These are phyloP conservation scores for Pythium biforme DNA, from an alignment of 352 stramenopile genomes.

Conservation along the genomic window DNA sequence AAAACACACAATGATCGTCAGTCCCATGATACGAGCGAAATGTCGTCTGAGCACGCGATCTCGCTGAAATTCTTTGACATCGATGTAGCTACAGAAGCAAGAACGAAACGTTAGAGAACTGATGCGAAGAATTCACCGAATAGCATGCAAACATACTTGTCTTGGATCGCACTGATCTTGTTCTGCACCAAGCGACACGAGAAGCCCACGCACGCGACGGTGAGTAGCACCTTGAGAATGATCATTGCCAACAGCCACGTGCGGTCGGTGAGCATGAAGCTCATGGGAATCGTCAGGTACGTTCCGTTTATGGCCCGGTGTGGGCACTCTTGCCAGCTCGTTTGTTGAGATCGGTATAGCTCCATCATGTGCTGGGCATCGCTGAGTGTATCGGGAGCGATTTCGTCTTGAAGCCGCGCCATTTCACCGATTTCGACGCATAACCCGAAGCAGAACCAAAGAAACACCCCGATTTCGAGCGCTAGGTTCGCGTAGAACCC, in stretches of 20 bases:
- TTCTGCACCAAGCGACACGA: slow-evolving; percentile 43
- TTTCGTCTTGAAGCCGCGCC: slow-evolving; percentile 34
- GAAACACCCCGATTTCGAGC: slow-evolving; percentile 45
- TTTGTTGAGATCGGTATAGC: slow-evolving; percentile 8
- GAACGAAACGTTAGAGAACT: neutral
- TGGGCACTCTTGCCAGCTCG: slow-evolving; percentile 7
- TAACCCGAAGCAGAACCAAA: slow-evolving; percentile 61
- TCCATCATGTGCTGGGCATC: slow-evolving; percentile 33
- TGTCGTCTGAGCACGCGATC: slow-evolving; percentile 48
- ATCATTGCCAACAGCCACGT: slow-evolving; percentile 47
- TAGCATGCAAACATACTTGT: slow-evolving; percentile 45
- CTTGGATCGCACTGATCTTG: slow-evolving; percentile 59
- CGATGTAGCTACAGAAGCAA: slow-evolving; percentile 51
- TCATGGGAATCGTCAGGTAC: slow-evolving; percentile 37
- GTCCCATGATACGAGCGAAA: slow-evolving; percentile 37
- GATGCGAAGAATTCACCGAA: neutral
- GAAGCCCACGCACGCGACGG: slow-evolving; percentile 30
- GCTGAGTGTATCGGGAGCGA: slow-evolving; percentile 28
- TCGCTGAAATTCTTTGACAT: slow-evolving; percentile 59
- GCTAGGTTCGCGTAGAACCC: slow-evolving; percentile 55
- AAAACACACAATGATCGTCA: slow-evolving; percentile 42
- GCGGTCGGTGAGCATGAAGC: slow-evolving; percentile 42
- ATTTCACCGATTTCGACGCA: slow-evolving; percentile 61
- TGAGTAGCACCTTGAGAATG: slow-evolving; percentile 39
- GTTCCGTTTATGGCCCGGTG: slow-evolving; percentile 12